phyloP scores from a whole-genome alignment of 495 filamentous ascomycete genomes.

The Hypoxylon perforatum region DNA sequence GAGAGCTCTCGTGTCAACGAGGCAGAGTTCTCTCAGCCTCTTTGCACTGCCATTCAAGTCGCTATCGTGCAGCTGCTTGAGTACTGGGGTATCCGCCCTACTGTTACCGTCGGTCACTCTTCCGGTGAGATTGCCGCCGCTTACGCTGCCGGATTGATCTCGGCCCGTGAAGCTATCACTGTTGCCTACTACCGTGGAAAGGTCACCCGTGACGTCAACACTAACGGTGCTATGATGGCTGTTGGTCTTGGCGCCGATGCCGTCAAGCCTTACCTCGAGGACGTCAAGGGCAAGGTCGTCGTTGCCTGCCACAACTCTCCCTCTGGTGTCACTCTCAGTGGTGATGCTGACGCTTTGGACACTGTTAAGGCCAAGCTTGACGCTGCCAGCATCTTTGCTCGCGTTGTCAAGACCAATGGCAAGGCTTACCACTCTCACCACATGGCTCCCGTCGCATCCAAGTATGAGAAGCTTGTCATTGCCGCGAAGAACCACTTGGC shows the following conservation, averaged over 20 bases:
- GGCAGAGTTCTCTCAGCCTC: constrained; percentile 54
- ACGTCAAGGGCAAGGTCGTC: constrained; percentile 38
- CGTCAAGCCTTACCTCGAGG: constrained; percentile 9
- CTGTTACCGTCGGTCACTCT: constrained; percentile 68
- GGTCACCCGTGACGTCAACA: constrained; percentile 22
- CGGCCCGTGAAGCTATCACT: constrained; percentile 57
- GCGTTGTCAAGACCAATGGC: constrained; percentile 52
- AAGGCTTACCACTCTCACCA: constrained; percentile 66
- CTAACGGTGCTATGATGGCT: constrained; percentile 61
- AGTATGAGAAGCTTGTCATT: constrained; percentile 48
- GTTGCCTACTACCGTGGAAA: constrained; percentile 56
- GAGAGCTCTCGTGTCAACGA: constrained; percentile 47
- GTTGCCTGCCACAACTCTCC: constrained; percentile 61
- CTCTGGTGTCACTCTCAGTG: constrained; percentile 58
- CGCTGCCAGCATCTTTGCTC: constrained; percentile 48
- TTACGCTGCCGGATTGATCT: constrained; percentile 56
- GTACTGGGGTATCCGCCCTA: constrained; percentile 61
- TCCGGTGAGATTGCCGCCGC: constrained; percentile 72
- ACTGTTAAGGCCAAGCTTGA: constrained; percentile 43
- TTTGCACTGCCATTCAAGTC: constrained; percentile 62
- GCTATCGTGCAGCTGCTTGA: constrained; percentile 64
- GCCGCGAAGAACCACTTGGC: constrained; percentile 7
- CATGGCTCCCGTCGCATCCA: constrained; percentile 51
- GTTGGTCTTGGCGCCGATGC: constrained; percentile 50
- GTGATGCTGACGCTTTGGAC: constrained; percentile 52